These are phyloP conservation scores for Carallia brachiata DNA, from an alignment of 345 rosid species.

Conservation along the genomic window DNA sequence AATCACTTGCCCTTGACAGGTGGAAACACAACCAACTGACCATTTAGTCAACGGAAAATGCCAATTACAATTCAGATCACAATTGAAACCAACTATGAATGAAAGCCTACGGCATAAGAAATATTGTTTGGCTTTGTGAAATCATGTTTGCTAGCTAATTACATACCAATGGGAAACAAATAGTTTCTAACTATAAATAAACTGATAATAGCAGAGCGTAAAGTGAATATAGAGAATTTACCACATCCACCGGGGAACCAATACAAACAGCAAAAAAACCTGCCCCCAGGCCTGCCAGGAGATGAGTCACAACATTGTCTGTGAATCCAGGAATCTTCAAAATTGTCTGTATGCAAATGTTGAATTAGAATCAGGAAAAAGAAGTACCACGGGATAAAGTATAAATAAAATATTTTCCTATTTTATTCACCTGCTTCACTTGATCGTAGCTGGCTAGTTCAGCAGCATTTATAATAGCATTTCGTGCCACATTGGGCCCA, in stretches of 20 bases:
- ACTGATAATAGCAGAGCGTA: background rate
- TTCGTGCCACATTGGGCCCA: conserved; percentile 90
- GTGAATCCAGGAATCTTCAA: conserved; percentile 95
- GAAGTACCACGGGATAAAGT: background rate
- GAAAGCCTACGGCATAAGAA: background rate
- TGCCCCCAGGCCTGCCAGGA: conserved; percentile 90
- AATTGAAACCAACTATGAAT: background rate
- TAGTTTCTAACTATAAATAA: background rate
- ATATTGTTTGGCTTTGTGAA: background rate
- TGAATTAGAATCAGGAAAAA: conserved; percentile 13
- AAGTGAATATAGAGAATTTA: conserved; percentile 34
- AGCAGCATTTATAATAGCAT: conserved; percentile 97
- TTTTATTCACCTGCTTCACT: conserved; percentile 72
- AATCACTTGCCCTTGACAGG: background rate
- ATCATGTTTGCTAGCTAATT: conserved; percentile 5
- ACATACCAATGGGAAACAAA: background rate
- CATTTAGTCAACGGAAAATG: background rate
- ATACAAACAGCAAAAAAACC: conserved; percentile 97
- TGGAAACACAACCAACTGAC: background rate
- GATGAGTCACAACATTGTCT: conserved; percentile 89
- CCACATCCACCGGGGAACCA: conserved; percentile 99
- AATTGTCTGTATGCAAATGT: conserved; percentile 56
- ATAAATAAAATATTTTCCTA: conserved; percentile 4
- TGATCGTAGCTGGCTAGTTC: conserved; percentile 97
- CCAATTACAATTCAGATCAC: background rate